Percentiles rank a stretch among this genome's conserved stretches.
Conservation (phyloP, 2,329 filamentous ascomycete genomes). For the Bisporella sp. region DNA sequence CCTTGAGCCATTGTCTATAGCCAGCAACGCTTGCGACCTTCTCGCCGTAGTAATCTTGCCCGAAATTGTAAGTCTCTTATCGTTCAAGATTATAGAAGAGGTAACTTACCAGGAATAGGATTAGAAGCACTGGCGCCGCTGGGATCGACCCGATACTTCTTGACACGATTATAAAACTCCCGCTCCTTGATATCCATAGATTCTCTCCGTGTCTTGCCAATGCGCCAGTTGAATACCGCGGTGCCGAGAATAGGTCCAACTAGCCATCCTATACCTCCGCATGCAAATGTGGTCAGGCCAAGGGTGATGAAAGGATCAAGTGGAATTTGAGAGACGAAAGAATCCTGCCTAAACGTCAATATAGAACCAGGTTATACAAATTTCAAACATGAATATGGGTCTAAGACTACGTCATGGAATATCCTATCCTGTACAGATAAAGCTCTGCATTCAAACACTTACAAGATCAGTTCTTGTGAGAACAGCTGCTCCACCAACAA, state of each 20-base stretch:
- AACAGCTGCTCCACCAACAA: slow-evolving; percentile 55
- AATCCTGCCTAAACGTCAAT: slow-evolving; percentile 38
- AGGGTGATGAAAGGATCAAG: slow-evolving; percentile 84
- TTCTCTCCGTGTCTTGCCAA: slow-evolving; percentile 56
- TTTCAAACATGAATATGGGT: too few species aligned
- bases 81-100: background rate
- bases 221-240: slow-evolving; percentile 68
- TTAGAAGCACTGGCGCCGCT: slow-evolving; percentile 83
- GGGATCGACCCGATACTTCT: slow-evolving; percentile 87
- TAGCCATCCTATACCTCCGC: slow-evolving; percentile 80
- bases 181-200: slow-evolving; percentile 87
- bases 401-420: too few species aligned
- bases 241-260: slow-evolving; percentile 77
- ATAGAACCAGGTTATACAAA: too few species aligned
- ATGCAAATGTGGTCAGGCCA: slow-evolving; percentile 71
- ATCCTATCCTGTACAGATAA: too few species aligned
- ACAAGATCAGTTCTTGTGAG: slow-evolving; percentile 62
- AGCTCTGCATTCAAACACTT: background rate
- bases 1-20: slow-evolving; percentile 94
- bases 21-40: slow-evolving; percentile 91
- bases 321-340: slow-evolving; percentile 63
- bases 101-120: slow-evolving; percentile 48
- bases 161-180: slow-evolving; percentile 87
- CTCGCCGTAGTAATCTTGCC: slow-evolving; percentile 85
- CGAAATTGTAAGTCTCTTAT: background rate